Evolutionary conservation across 2,329 filamentous ascomycete genomes (phyloP).

Genomic region (Fusarium mangiferae): DNA sequence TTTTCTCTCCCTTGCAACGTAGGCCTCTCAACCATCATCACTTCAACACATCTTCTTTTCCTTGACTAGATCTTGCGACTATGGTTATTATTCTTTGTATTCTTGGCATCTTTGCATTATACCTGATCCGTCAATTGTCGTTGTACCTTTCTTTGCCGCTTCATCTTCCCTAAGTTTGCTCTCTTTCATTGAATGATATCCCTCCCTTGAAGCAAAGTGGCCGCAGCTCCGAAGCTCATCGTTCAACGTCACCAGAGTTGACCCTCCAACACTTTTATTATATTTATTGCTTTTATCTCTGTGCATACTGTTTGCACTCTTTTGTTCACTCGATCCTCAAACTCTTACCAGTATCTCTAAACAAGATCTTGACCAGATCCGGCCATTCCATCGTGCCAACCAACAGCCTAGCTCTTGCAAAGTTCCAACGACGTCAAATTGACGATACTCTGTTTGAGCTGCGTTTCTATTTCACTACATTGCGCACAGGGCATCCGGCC

Average conservation of each 20-base stretch:
- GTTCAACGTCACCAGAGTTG: not conserved
- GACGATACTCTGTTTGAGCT: not conserved
- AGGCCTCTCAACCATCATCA: not conserved
- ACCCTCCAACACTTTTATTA: not conserved
- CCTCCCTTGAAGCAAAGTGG: slow-evolving; percentile 7
- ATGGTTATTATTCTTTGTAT: slow-evolving; percentile 37
- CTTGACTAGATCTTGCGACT: slow-evolving; percentile 20
- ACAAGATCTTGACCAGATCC: slow-evolving; percentile 17
- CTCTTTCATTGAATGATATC: not conserved
- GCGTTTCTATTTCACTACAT: not conserved
- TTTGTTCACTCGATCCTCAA: slow-evolving; percentile 4
- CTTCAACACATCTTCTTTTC: slow-evolving; percentile 1
- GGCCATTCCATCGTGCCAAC: slow-evolving; percentile 15
- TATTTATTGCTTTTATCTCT: not conserved
- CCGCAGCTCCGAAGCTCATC: slow-evolving; percentile 18
- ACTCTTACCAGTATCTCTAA: slow-evolving; percentile 9
- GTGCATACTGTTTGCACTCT: slow-evolving; percentile 7
- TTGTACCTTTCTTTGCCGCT: slow-evolving; percentile 27
- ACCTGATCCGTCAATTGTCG: slow-evolving; percentile 32
- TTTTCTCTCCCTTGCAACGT: slow-evolving; percentile 33
- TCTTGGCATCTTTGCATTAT: slow-evolving; percentile 28
- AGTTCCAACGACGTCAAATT: slow-evolving; percentile 16
- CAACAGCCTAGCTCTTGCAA: slow-evolving; percentile 13
- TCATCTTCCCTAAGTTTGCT: slow-evolving; percentile 25
- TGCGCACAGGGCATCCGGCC: slow-evolving; percentile 16